Percentiles rank a stretch among this genome's conserved stretches.
phyloP scores from a whole-genome alignment of 1,284 basidiomycete genomes.

The Rhodotorula sp. region DNA sequence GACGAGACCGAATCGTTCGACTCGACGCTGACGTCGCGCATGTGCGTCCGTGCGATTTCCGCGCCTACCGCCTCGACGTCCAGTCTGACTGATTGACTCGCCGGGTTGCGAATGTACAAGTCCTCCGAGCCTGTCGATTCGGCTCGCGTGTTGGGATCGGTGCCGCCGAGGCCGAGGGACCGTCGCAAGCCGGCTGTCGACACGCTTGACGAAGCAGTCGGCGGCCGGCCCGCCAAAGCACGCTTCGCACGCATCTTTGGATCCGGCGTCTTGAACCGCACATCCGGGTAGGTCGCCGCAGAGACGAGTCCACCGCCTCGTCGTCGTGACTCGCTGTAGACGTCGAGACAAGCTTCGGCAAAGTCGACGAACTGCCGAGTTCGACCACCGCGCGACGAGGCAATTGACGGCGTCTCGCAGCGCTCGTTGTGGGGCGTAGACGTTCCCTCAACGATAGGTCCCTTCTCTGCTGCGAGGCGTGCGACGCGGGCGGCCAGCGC shows the following conservation, averaged over 20 bases:
- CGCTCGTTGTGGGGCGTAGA: neutral
- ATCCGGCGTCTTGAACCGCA: constrained; percentile 4
- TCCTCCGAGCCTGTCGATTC: constrained; percentile 6
- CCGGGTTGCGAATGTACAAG: constrained; percentile 25
- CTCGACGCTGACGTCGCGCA: neutral
- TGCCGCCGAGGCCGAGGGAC: neutral
- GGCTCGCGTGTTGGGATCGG: neutral
- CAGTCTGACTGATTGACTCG: neutral
- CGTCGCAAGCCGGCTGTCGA: neutral
- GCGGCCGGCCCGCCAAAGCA: constrained; percentile 1
- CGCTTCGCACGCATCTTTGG: constrained; percentile 2
- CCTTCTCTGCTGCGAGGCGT: constrained; percentile 18
- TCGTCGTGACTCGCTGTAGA: constrained; percentile 26
- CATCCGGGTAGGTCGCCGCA: constrained; percentile 1
- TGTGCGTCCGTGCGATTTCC: neutral
- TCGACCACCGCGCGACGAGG: constrained; percentile 8
- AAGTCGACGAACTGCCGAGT: constrained; percentile 19
- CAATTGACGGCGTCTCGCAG: constrained; percentile 15
- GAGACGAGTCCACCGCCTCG: constrained; percentile 32
- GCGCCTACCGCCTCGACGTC: neutral
- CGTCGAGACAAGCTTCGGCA: constrained; percentile 27
- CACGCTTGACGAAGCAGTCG: neutral
- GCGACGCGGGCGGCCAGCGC: constrained; percentile 31
- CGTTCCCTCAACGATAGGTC: neutral
- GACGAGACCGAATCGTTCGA: constrained; percentile 3